phyloP scores from a whole-genome alignment of 1,284 basidiomycete species.

The Cryptococcus jaspeensis region DNA sequence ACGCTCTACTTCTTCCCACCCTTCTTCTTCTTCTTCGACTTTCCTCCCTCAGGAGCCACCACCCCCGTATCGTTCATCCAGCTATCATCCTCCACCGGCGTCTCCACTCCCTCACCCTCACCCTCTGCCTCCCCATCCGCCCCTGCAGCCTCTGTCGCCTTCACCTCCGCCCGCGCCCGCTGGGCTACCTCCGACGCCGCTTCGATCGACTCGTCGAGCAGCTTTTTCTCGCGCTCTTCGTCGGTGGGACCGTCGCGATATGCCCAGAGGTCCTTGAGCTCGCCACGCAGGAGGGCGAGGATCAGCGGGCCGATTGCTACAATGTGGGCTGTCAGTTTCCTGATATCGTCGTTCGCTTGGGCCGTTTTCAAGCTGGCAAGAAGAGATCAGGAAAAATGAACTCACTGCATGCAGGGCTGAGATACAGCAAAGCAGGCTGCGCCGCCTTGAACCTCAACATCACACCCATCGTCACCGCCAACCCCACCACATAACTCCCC shows the following conservation, averaged over 20 bases:
- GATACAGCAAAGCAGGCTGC: conserved; percentile 90
- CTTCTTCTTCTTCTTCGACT: conserved; percentile 59
- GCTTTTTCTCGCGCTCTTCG: conserved; percentile 21
- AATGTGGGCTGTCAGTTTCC: background rate
- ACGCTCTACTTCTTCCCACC: conserved; percentile 59
- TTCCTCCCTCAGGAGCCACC: conserved; percentile 38
- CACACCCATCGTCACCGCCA: conserved; percentile 76
- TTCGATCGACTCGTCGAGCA: conserved; percentile 39
- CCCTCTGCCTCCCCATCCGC: conserved; percentile 9
- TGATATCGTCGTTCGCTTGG: background rate
- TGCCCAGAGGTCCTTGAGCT: conserved; percentile 40
- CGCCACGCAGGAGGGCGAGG: conserved; percentile 45
- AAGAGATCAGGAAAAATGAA: conserved; percentile 7
- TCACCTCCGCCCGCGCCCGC: conserved; percentile 23
- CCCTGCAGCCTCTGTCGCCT: conserved; percentile 14
- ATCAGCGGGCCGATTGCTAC: conserved; percentile 48
- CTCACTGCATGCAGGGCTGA: conserved; percentile 68
- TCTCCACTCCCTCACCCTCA: conserved; percentile 1
- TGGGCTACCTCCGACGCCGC: conserved; percentile 39
- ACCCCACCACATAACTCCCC: conserved; percentile 72
- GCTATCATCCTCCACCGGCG: conserved; percentile 34
- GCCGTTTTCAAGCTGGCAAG: background rate
- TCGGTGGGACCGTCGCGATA: conserved; percentile 38
- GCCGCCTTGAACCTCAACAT: conserved; percentile 80
- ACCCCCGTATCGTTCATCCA: conserved; percentile 42